Percentiles rank a stretch among this genome's conserved stretches.
Evolutionary conservation across 179 eudicot species (phyloP).

Genomic region (Actinidia polygama): DNA sequence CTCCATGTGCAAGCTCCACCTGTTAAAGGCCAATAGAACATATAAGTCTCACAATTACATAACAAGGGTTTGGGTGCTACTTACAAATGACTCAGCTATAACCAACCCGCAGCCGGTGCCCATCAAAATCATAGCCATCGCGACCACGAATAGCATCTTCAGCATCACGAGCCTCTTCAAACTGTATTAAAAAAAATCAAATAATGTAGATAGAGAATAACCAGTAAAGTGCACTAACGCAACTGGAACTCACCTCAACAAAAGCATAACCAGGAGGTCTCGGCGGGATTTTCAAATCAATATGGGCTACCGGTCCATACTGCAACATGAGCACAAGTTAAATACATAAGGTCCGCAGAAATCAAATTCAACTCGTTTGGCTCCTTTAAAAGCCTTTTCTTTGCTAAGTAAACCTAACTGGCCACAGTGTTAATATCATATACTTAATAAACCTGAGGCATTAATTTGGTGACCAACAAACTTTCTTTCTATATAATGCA

Average conservation of each 20-base stretch:
- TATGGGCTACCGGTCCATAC: conserved; percentile 87
- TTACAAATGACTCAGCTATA: neutral
- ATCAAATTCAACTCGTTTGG: neutral
- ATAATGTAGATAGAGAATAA: neutral
- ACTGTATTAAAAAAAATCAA: conserved; percentile 42
- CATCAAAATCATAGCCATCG: conserved; percentile 98
- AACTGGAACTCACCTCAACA: conserved; percentile 69
- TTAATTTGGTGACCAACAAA: neutral
- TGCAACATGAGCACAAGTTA: conserved; percentile 31
- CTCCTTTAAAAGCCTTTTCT: neutral
- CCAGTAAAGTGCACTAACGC: neutral
- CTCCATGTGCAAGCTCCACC: conserved; percentile 99
- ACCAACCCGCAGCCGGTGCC: conserved; percentile 86
- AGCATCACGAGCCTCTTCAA: conserved; percentile 95
- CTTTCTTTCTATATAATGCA: neutral
- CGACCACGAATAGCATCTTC: conserved; percentile 96
- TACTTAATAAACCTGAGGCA: neutral
- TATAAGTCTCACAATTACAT: neutral
- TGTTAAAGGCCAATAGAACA: conserved; percentile 15
- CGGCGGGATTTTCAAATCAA: conserved; percentile 93
- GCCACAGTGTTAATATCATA: neutral
- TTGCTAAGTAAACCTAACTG: neutral
- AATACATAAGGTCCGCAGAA: neutral
- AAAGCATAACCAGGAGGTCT: conserved; percentile 98
- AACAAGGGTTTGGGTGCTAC: neutral